phyloP scores from a whole-genome alignment of 2,329 filamentous ascomycete species.

The Tolypocladium capitatum region DNA sequence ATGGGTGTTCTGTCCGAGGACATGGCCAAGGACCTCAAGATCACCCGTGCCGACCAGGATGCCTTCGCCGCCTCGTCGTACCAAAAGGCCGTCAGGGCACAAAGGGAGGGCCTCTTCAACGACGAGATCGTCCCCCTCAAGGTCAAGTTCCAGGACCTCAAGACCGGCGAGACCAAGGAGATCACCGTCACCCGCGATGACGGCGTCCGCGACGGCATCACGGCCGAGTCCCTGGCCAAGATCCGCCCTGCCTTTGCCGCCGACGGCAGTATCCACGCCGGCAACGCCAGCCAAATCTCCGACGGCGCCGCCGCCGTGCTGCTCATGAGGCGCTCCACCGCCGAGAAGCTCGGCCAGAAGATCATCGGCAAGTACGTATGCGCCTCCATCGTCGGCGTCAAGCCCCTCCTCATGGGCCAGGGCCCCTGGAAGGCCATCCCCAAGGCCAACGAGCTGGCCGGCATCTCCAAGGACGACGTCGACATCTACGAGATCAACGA shows the following conservation, averaged over 20 bases:
- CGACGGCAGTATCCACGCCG: conserved; percentile 87
- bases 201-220: conserved; percentile 74
- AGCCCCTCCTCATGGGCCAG: conserved; percentile 88
- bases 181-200: conserved; percentile 79
- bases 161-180: conserved; percentile 72
- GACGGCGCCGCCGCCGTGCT: conserved; percentile 92
- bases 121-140: conserved; percentile 81
- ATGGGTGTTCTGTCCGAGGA: conserved; percentile 91
- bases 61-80: conserved; percentile 89
- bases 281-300: conserved; percentile 90
- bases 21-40: conserved; percentile 77
- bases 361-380: conserved; percentile 89
- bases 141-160: conserved; percentile 80
- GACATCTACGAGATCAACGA: conserved; percentile 99
- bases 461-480: conserved; percentile 76
- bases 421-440: conserved; percentile 95
- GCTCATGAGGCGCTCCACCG: conserved; percentile 87
- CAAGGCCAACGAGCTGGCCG: conserved; percentile 75
- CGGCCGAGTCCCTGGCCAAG: conserved; percentile 77
- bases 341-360: conserved; percentile 73
- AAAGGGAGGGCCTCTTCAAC: conserved; percentile 79
- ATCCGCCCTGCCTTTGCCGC: conserved; percentile 84
- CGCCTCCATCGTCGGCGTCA: conserved; percentile 74
- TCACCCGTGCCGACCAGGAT: conserved; percentile 66
- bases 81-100: conserved; percentile 76